Conservation (phyloP, 2,329 filamentous ascomycete species). For the Botrytis cinerea region DNA sequence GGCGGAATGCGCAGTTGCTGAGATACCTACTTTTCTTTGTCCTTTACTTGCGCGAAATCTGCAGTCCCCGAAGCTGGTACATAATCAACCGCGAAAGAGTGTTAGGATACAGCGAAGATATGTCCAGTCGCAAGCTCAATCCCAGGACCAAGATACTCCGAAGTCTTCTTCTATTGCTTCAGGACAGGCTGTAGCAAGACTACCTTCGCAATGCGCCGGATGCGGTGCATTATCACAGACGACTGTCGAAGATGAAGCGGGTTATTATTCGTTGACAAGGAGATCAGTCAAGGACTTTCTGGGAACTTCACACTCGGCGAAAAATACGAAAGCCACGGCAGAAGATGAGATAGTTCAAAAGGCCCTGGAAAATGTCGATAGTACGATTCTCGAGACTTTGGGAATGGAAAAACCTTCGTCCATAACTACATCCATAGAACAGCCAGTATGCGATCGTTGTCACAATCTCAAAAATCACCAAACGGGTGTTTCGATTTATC, state of each 20-base stretch:
- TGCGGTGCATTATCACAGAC: conserved; percentile 67
- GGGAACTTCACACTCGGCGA: conserved; percentile 29
- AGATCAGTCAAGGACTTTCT: conserved; percentile 55
- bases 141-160: neutral
- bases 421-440: conserved; percentile 25
- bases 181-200: conserved; percentile 25
- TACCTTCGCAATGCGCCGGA: conserved; percentile 62
- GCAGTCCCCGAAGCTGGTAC: neutral
- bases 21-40: conserved; percentile 53
- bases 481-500: conserved; percentile 68
- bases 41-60: conserved; percentile 41
- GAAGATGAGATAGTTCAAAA: conserved; percentile 52
- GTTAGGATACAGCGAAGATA: conserved; percentile 20
- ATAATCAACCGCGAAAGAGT: neutral
- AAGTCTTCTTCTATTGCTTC: neutral
- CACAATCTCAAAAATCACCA: conserved; percentile 79
- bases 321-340: conserved; percentile 23
- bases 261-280: conserved; percentile 57
- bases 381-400: conserved; percentile 22
- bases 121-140: conserved; percentile 13
- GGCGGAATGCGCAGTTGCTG: conserved; percentile 33
- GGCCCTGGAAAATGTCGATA: conserved; percentile 35
- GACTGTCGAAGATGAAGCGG: conserved; percentile 51
- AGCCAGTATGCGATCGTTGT: conserved; percentile 81
- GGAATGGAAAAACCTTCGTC: conserved; percentile 22